Conservation (phyloP, 208 protist genomes). For the Novymonas esmeraldas region DNA sequence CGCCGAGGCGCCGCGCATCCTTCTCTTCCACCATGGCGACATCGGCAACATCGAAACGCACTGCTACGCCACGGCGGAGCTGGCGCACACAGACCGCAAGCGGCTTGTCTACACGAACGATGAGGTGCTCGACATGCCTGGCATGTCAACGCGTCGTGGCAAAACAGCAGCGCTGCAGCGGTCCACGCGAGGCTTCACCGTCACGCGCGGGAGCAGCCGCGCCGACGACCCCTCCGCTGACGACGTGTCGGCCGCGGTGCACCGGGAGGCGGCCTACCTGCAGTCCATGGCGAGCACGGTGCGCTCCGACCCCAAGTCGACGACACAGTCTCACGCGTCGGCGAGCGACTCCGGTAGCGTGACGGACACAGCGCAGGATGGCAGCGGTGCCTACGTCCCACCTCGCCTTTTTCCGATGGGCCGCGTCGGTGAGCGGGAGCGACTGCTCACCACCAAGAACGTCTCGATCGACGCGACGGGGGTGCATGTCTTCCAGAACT, state of each 20-base stretch:
- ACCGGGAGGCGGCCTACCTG: constrained; percentile 21
- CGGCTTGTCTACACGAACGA: constrained; percentile 44
- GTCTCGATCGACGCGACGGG: constrained; percentile 81
- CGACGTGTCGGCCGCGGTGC: constrained; percentile 11
- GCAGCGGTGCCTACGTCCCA: constrained; percentile 37
- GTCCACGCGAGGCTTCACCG: constrained; percentile 30
- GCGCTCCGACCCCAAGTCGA: constrained; percentile 1
- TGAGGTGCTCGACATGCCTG: constrained; percentile 70
- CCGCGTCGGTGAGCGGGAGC: constrained; percentile 56
- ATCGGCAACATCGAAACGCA: constrained; percentile 55
- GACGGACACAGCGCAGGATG: not conserved
- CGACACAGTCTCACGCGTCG: not conserved
- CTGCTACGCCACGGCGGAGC: constrained; percentile 58
- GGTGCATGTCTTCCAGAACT: constrained; percentile 49
- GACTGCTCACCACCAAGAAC: constrained; percentile 79
- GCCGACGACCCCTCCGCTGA: constrained; percentile 11
- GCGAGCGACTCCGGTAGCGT: not conserved
- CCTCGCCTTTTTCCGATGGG: constrained; percentile 65
- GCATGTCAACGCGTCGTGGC: constrained; percentile 41
- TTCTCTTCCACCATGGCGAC: constrained; percentile 89
- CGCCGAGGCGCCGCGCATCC: constrained; percentile 58
- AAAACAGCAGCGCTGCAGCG: constrained; percentile 39
- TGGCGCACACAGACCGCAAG: constrained; percentile 64
- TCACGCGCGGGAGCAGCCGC: not conserved
- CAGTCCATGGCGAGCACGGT: constrained; percentile 30